Conservation (phyloP, 805 yeast genomes). For the Yamadazyma olivae region DNA sequence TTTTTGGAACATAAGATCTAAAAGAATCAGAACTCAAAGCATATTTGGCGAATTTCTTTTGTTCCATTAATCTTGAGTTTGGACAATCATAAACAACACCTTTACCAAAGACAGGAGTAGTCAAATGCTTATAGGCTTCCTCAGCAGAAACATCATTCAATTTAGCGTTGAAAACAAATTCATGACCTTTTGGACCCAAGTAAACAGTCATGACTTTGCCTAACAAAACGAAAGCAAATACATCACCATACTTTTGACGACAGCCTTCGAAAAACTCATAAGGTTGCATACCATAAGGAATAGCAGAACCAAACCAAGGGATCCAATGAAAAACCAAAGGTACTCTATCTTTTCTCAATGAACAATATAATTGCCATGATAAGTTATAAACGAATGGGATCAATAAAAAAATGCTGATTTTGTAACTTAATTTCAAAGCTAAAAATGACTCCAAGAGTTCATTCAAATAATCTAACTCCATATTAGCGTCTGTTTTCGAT, state of each 20-base stretch:
- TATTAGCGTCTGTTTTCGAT: neutral
- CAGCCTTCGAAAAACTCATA: slow-evolving; percentile 82
- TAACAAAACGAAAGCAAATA: slow-evolving; percentile 82
- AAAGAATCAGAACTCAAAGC: slow-evolving; percentile 87
- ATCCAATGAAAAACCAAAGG: slow-evolving; percentile 91
- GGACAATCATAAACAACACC: slow-evolving; percentile 98
- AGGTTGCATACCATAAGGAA: slow-evolving; percentile 88
- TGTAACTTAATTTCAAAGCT: slow-evolving; percentile 23
- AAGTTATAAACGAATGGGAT: slow-evolving; percentile 66
- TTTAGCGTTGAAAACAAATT: slow-evolving; percentile 89
- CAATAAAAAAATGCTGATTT: slow-evolving; percentile 31
- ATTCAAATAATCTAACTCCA: neutral
- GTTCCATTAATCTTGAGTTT: slow-evolving; percentile 92
- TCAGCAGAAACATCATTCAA: slow-evolving; percentile 90
- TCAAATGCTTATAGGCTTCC: slow-evolving; percentile 90
- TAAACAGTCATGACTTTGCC: slow-evolving; percentile 95
- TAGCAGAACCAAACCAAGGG: slow-evolving; percentile 95
- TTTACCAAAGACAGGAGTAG: slow-evolving; percentile 99
- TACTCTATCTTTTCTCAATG: slow-evolving; percentile 76
- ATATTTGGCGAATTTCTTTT: slow-evolving; percentile 91
- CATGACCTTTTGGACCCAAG: slow-evolving; percentile 97
- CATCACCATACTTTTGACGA: slow-evolving; percentile 85
- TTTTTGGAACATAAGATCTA: slow-evolving; percentile 81
- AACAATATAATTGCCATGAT: slow-evolving; percentile 63
- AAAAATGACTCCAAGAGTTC: slow-evolving; percentile 15